These are phyloP conservation scores for Coccomyxa sp. DNA, from an alignment of 139 green algal species.

Conservation along the genomic window DNA sequence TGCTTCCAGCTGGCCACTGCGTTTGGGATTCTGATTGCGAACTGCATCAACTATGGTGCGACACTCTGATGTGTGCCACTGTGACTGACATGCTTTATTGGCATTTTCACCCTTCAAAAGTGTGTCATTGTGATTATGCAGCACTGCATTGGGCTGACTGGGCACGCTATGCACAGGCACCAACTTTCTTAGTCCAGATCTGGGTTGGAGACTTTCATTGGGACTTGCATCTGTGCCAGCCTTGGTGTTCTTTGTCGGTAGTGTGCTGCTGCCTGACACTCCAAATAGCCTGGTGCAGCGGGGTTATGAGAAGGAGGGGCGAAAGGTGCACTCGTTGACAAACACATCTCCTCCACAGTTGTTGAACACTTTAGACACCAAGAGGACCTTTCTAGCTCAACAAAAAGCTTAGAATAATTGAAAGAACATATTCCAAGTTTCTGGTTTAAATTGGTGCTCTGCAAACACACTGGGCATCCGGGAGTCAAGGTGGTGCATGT, in stretches of 20 bases:
- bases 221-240: background rate
- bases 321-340: background rate
- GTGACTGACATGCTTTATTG: constrained; percentile 27
- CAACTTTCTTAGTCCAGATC: background rate
- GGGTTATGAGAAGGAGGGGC: background rate
- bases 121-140: background rate
- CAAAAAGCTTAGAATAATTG: too few relatives aligned
- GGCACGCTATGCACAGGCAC: background rate
- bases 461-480: too few relatives aligned
- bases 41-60: constrained; percentile 36
- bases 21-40: constrained; percentile 23
- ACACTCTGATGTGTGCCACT: background rate
- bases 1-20: constrained; percentile 15
- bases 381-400: too few relatives aligned
- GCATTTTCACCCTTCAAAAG: too few relatives aligned
- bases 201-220: background rate
- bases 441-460: too few relatives aligned
- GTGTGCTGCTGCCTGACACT: background rate
- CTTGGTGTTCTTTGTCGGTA: background rate
- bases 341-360: too few relatives aligned
- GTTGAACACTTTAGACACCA: too few relatives aligned
- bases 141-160: background rate
- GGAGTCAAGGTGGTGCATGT: background rate
- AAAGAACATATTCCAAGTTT: too few relatives aligned
- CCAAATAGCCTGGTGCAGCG: background rate